Conservation (phyloP, 192 early-diverging fungal genomes). For the Coemansia sp. region DNA sequence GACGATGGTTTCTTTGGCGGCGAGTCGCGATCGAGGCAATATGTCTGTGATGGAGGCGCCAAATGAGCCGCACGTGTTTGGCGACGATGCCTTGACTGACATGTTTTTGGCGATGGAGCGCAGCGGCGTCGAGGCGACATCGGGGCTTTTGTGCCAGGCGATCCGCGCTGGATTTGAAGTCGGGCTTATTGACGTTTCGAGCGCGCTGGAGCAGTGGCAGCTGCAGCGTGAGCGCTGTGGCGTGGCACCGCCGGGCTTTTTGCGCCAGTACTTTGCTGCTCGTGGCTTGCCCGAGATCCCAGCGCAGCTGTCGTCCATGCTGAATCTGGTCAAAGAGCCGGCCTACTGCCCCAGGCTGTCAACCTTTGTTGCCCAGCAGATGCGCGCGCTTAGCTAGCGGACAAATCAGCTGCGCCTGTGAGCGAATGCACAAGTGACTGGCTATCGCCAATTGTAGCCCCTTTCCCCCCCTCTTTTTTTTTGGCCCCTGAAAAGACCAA, state of each 20-base stretch:
- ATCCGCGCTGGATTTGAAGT: slow-evolving; percentile 40
- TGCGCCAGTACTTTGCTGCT: slow-evolving; percentile 38
- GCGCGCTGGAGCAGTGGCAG: slow-evolving; percentile 56
- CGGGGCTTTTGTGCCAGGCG: slow-evolving; percentile 49
- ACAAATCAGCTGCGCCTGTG: neutral
- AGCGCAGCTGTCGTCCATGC: slow-evolving; percentile 22
- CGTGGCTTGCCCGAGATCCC: slow-evolving; percentile 39
- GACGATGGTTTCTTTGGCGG: slow-evolving; percentile 10
- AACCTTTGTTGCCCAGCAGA: slow-evolving; percentile 16
- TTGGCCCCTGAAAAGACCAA: slow-evolving; percentile 1
- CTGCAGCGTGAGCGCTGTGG: slow-evolving; percentile 47
- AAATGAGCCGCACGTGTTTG: slow-evolving; percentile 12
- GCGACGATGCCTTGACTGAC: slow-evolving; percentile 31
- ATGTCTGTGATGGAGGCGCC: neutral
- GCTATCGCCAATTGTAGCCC: neutral
- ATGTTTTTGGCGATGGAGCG: slow-evolving; percentile 50
- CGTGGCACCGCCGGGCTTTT: slow-evolving; percentile 29
- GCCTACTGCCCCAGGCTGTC: slow-evolving; percentile 33
- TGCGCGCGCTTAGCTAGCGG: slow-evolving; percentile 2
- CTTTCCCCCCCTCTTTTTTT: neutral
- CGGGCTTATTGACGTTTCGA: slow-evolving; percentile 41
- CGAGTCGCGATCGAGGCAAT: neutral
- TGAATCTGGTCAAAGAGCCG: slow-evolving; percentile 26
- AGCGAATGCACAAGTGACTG: neutral
- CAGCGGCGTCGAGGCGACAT: slow-evolving; percentile 33